Evolutionary conservation across 805 yeast species (phyloP), one percentile per base, ranked within the genome.

Genomic region (Metschnikowia aberdeeniae): DNA sequence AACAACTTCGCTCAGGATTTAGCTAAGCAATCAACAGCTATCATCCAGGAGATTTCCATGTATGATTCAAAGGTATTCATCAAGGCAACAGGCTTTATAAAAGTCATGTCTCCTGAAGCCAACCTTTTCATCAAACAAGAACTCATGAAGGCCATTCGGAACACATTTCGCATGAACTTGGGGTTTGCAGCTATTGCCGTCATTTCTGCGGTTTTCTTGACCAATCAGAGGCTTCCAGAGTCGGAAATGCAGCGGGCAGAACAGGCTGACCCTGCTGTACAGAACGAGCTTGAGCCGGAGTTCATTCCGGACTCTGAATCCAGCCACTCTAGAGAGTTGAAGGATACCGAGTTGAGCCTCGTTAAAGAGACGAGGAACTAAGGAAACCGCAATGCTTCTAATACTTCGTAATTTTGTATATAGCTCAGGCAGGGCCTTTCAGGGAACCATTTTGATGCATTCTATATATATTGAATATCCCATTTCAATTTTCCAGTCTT

Each of bases 191-290:
- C 58, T 8, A 30, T 64, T 11, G 53, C 68, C 2, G 57, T 73
- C 6, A 34, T 76, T 1, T 45, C 55, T 6, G 47, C 67, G 0
- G 5, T 72, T 0, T 68, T 74, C 46, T 62, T 69, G 40, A 71
- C 81, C 10, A 70, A 68, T 52, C 61, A 64, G 38, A 64, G 61
- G 43, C 55, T 76, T 22, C 82, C 81, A 0, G 34, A 36, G 32
- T 47, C 46, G 7, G 33, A 35, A 3, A 32, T 35, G 8, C 47
- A 49, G 20, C 46, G n/a, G 26, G 62, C 57, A 36, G 44, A 48
- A 14, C 10, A 9, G 3, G 28, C 14, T 17, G 53, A 43, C 29
- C 40, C 38, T 14, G 32, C 30, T 22, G 30, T 12, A 5, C 38
- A 34, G 24, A 40, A n/a, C 17, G 46, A 42, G 30, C 14, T 40